A percentile compares a stretch with the other conserved stretches of the same genome.
Conservation (phyloP, 2,329 filamentous ascomycete genomes). For the Fusarium bulbicola region DNA sequence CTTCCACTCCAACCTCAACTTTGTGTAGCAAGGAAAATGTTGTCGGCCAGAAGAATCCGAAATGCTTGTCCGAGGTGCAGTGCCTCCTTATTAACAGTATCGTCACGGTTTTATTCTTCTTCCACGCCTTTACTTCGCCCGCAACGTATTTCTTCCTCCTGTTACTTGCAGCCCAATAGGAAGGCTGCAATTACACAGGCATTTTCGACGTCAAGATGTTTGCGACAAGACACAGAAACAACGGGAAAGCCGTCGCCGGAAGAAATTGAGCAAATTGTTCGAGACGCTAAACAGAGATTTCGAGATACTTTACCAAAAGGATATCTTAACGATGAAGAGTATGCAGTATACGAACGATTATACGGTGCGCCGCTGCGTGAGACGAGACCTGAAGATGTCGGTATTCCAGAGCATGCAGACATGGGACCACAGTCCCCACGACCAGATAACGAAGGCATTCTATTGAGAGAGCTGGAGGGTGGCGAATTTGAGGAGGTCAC, state of each 20-base stretch:
- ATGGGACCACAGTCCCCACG: conserved; percentile 42
- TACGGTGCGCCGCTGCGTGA: conserved; percentile 79
- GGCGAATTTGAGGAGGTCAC: conserved; percentile 71
- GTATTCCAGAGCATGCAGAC: conserved; percentile 53
- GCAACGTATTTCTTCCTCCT: conserved; percentile 23
- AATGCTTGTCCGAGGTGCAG: conserved; percentile 46
- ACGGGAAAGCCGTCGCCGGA: conserved; percentile 22
- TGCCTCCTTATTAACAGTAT: conserved; percentile 21
- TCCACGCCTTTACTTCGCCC: conserved; percentile 26
- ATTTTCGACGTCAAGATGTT: conserved; percentile 44
- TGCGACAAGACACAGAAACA: conserved; percentile 32
- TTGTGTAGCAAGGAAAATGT: conserved; percentile 44
- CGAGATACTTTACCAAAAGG: conserved; percentile 79
- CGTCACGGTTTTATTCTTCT: conserved; percentile 16
- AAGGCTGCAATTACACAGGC: conserved; percentile 40
- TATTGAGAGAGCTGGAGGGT: conserved; percentile 64
- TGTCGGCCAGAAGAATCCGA: conserved; percentile 47
- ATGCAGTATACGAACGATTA: conserved; percentile 78
- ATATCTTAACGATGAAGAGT: conserved; percentile 75
- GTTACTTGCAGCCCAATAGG: conserved; percentile 39
- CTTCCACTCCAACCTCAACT: conserved; percentile 13
- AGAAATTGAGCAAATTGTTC: conserved; percentile 70
- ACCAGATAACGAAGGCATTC: conserved; percentile 49
- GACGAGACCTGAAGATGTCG: conserved; percentile 68
- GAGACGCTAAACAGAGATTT: conserved; percentile 77